Conservation (phyloP, 345 rosid genomes). For the Sonneratia alba region DNA sequence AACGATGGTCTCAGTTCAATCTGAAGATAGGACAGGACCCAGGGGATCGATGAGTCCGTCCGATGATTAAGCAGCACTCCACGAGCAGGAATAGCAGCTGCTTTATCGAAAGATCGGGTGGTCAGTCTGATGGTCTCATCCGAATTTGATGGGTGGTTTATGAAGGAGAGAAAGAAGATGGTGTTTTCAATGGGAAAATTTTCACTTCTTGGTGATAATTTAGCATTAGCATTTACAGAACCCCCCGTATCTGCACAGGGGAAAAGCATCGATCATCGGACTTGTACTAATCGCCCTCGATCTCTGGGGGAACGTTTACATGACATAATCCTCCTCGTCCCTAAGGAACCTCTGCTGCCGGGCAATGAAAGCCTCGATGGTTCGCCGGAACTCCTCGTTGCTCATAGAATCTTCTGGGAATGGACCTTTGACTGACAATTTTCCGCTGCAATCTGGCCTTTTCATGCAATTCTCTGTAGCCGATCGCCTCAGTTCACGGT, state of each 20-base stretch:
- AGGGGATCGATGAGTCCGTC: no score
- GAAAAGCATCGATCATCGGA: not conserved
- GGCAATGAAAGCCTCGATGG: slow-evolving; percentile 65
- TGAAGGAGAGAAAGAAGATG: not conserved
- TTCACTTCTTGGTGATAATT: not conserved
- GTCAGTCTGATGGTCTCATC: not conserved
- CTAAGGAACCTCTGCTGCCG: slow-evolving; percentile 61
- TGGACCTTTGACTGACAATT: slow-evolving; percentile 16
- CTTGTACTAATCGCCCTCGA: not conserved
- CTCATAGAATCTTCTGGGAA: slow-evolving; percentile 55
- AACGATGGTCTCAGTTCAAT: no score
- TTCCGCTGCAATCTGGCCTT: slow-evolving; percentile 11
- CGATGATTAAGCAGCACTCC: no score
- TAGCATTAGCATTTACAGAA: not conserved
- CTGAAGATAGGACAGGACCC: no score
- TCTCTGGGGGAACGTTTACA: not conserved
- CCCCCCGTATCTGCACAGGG: not conserved
- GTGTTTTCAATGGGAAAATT: not conserved
- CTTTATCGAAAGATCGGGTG: not conserved
- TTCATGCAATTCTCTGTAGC: slow-evolving; percentile 35
- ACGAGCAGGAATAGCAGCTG: no score
- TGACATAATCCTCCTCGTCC: slow-evolving; percentile 43
- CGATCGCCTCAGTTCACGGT: slow-evolving; percentile 33
- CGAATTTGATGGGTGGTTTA: not conserved
- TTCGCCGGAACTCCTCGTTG: slow-evolving; percentile 58